Evolutionary conservation across 2,329 filamentous ascomycete genomes (phyloP), one percentile per base, ranked within the genome.

Genomic region (Alternaria sp.): DNA sequence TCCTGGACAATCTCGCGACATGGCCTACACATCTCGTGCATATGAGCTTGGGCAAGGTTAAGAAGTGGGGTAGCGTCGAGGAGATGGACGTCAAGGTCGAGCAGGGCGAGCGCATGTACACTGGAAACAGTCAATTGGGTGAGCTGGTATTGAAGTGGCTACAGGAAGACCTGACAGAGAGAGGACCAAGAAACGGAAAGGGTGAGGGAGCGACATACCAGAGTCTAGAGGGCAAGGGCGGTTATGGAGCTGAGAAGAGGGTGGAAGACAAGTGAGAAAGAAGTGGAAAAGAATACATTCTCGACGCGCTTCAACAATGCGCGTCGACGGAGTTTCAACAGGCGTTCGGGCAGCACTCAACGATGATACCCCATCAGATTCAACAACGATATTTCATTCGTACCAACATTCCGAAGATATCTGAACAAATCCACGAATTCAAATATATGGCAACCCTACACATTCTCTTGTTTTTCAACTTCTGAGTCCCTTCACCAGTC

Each of bases 1-100:
- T 99, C 66, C 82, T 99, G 69, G 95, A 99, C 77, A 97, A 98
- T 78, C 83, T 99, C 52, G 93, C 93, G 0, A 89, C 90, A 20
- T 99, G 95, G 95, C 95, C 95, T 7, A 97, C 92, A 1, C 94
- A 99, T 80, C 84, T 99, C 38, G 94, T 97, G 51, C 94, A 98
- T 78, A 97, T 99, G 94, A 90, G 93, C 75, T 79, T 97, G 48
- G 95, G 95, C 28, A 88, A 85, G 64, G 90, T 97, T 64, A 94
- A 92, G 83, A 92, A 96, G 79, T 96, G 90, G 89, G 94, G 93
- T 2, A 81, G 83, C 36, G 88, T 94, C 45, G 88, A 90, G 56
- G 83, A 92, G 52, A 81, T 85, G 41, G 76, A 82, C 49, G 81
- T 82, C 18, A 82, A 86, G 62, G 81, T 83, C 46, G 82, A 84